phyloP scores from a whole-genome alignment of 352 stramenopile genomes.

The Phytophthora hibernalis region DNA sequence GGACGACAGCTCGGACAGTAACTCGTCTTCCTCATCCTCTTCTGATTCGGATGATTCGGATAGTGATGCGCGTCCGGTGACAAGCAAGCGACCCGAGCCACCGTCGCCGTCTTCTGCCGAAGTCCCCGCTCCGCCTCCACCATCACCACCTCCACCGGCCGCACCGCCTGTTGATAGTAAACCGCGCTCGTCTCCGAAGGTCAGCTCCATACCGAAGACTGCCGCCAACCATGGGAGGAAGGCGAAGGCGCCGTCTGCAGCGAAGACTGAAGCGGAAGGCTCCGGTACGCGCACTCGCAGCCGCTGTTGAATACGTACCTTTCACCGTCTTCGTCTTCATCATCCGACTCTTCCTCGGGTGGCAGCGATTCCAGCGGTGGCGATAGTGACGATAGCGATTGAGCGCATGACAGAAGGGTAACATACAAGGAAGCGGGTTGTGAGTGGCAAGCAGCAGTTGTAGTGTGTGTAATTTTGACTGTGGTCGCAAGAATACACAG shows the following conservation, averaged over 20 bases:
- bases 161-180: conserved; percentile 25
- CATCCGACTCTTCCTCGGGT: conserved; percentile 82
- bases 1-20: conserved; percentile 51
- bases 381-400: conserved; percentile 51
- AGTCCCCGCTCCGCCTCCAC: conserved; percentile 32
- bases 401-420: conserved; percentile 12
- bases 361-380: conserved; percentile 71
- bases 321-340: conserved; percentile 77
- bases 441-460: conserved; percentile 25
- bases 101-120: conserved; percentile 31
- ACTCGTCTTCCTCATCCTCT: conserved; percentile 49
- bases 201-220: conserved; percentile 15
- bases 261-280: conserved; percentile 7
- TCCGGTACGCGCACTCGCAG: conserved; percentile 42
- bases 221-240: conserved; percentile 28
- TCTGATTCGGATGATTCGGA: conserved; percentile 50
- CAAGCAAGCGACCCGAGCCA: conserved; percentile 25
- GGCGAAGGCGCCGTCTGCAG: conserved; percentile 18
- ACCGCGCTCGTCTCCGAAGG: conserved; percentile 13
- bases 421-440: conserved; percentile 26
- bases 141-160: conserved; percentile 38
- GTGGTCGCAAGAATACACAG: conserved; percentile 22
- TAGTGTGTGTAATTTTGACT: conserved; percentile 33
- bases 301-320: conserved; percentile 67
- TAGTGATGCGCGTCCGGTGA: conserved; percentile 19